phyloP scores from a whole-genome alignment of 371 early-diverging fungal species.

The Actinomortierella ambigua region DNA sequence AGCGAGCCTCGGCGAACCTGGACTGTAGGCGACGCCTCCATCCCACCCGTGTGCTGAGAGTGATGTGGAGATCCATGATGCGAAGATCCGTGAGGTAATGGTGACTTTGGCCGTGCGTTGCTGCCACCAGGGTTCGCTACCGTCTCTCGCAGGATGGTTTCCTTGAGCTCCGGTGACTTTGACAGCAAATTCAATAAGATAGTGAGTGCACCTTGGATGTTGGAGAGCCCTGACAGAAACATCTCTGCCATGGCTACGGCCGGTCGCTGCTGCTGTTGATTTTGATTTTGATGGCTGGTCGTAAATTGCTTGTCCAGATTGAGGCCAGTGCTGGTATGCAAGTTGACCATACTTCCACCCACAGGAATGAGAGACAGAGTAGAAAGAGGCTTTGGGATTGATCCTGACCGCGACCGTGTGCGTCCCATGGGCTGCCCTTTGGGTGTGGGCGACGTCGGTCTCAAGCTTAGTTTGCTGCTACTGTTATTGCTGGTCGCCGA shows the following conservation, averaged over 20 bases:
- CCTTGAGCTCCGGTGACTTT: constrained; percentile 25
- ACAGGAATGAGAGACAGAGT: no score
- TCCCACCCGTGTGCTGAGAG: not conserved
- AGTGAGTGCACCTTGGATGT: constrained; percentile 19
- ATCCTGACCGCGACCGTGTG: no score
- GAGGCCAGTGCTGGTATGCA: constrained; percentile 6
- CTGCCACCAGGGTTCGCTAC: constrained; percentile 15
- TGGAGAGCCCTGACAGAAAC: constrained; percentile 19
- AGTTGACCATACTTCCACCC: not conserved
- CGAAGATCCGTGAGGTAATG: constrained; percentile 3
- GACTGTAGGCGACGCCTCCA: not conserved
- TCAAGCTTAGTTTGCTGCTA: no score
- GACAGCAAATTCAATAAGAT: constrained; percentile 22
- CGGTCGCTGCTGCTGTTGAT: constrained; percentile 9
- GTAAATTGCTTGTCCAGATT: not conserved
- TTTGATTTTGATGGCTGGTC: not conserved
- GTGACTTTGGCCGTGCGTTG: not conserved
- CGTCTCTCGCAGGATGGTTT: constrained; percentile 20
- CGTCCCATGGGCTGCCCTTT: no score
- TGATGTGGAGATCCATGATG: constrained; percentile 8
- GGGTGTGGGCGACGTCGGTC: no score
- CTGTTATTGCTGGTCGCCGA: no score
- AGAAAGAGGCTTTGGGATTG: no score
- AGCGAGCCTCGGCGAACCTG: not conserved
- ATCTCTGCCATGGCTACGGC: constrained; percentile 21